Conservation (phyloP, 371 early-diverging fungal species). For the Mortierella sp. region DNA sequence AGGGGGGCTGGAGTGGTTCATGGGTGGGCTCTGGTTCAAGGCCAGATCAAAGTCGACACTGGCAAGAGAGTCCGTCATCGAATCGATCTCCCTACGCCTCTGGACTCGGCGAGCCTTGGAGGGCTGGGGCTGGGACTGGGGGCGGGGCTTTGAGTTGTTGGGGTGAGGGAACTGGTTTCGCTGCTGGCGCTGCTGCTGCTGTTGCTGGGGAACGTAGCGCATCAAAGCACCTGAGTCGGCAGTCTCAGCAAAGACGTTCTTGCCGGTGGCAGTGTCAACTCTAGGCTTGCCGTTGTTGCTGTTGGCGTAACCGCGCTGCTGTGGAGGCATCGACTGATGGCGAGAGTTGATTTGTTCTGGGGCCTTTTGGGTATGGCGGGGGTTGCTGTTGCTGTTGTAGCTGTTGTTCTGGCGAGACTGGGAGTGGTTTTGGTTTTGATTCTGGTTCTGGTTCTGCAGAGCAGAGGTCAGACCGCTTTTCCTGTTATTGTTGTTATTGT, state of each 20-base stretch:
- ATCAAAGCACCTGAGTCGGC: neutral
- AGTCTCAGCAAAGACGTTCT: neutral
- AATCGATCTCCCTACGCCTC: constrained; percentile 53
- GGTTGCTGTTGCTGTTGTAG: constrained; percentile 13
- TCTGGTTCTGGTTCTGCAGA: constrained; percentile 23
- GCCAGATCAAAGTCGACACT: constrained; percentile 41
- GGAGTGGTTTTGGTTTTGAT: constrained; percentile 15
- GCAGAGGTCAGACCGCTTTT: constrained; percentile 39
- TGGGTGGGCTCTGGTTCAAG: constrained; percentile 40
- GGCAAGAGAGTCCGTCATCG: constrained; percentile 30
- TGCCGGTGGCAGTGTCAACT: constrained; percentile 8
- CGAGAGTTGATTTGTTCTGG: constrained; percentile 24
- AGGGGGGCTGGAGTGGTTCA: constrained; percentile 50
- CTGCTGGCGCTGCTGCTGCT: constrained; percentile 29
- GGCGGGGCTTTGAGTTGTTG: constrained; percentile 36
- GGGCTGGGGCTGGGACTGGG: constrained; percentile 37
- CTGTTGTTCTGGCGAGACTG: constrained; percentile 10
- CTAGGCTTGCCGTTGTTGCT: neutral
- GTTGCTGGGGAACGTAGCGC: constrained; percentile 4
- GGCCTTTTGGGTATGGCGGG: constrained; percentile 12
- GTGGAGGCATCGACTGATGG: constrained; percentile 50
- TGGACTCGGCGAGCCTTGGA: constrained; percentile 54
- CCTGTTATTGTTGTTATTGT: constrained; percentile 17
- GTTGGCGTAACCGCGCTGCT: constrained; percentile 17
- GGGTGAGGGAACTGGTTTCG: constrained; percentile 23